A percentile compares a stretch with the other conserved stretches of the same genome.
Evolutionary conservation across 2,329 filamentous ascomycete genomes (phyloP).

Genomic region (Ceratocystis albifundus): DNA sequence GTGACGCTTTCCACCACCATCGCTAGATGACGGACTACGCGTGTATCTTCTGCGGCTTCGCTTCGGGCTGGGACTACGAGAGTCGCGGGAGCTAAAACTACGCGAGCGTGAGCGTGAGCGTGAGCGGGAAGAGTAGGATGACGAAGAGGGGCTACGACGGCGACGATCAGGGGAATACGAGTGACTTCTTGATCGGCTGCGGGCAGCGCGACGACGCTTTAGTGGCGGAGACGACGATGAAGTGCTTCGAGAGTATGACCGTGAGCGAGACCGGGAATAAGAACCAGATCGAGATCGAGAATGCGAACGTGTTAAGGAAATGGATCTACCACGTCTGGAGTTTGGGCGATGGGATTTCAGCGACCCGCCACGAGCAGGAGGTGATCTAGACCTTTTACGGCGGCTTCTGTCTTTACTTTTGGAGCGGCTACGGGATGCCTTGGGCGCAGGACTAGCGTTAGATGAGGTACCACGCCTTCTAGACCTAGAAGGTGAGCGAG

Average conservation of each 20-base stretch:
- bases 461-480: constrained; percentile 24
- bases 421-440: constrained; percentile 36
- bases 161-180: constrained; percentile 14
- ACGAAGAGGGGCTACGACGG: constrained; percentile 14
- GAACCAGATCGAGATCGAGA: constrained; percentile 26
- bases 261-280: constrained; percentile 26
- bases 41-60: constrained; percentile 18
- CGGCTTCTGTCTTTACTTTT: constrained; percentile 40
- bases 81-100: constrained; percentile 23
- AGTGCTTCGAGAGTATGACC: constrained; percentile 24
- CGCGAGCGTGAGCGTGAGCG: constrained; percentile 21
- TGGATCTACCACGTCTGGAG: constrained; percentile 35
- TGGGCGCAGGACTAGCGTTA: constrained; percentile 31
- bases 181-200: constrained; percentile 7
- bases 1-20: constrained; percentile 24
- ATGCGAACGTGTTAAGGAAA: constrained; percentile 29
- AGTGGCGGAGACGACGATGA: constrained; percentile 22
- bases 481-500: constrained; percentile 28
- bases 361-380: constrained; percentile 28
- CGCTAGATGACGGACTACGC: constrained; percentile 17
- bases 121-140: constrained; percentile 13
- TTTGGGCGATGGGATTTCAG: constrained; percentile 33
- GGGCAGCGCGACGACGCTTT: constrained; percentile 17
- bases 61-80: constrained; percentile 15
- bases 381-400: constrained; percentile 31